Evolutionary conservation across 805 yeast species (phyloP).

Genomic region (Nakazawaea wyomingensis): DNA sequence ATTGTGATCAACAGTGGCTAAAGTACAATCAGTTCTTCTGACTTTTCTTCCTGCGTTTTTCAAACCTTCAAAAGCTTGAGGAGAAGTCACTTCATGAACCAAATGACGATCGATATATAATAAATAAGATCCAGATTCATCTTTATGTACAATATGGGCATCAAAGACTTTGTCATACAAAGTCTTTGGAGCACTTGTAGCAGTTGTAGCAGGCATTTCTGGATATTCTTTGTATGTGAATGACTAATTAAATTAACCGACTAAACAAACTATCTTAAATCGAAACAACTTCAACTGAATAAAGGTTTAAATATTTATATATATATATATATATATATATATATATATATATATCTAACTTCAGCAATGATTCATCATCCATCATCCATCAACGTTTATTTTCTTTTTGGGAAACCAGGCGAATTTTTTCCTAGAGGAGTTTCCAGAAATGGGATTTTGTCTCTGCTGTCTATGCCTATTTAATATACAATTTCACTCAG

Average conservation of each 20-base stretch:
- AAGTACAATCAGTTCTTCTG: slow-evolving; percentile 87
- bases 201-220: slow-evolving; percentile 25
- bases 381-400: too few species aligned
- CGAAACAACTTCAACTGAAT: too few species aligned
- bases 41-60: slow-evolving; percentile 81
- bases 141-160: slow-evolving; percentile 89
- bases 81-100: slow-evolving; percentile 98
- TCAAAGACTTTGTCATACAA: slow-evolving; percentile 94
- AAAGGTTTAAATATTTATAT: too few species aligned
- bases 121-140: slow-evolving; percentile 80
- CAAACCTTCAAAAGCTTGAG: slow-evolving; percentile 98
- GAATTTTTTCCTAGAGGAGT: too few species aligned
- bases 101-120: slow-evolving; percentile 94
- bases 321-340: too few species aligned
- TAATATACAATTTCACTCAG: not conserved
- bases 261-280: too few species aligned
- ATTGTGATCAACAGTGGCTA: slow-evolving; percentile 95
- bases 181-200: slow-evolving; percentile 50
- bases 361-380: not conserved
- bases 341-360: too few species aligned
- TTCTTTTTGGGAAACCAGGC: too few species aligned
- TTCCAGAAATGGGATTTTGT: not conserved
- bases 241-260: too few species aligned
- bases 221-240: not conserved
- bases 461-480: too few species aligned